Base-by-base conservation (phyloP, 164 flowering plant species). In the Amborella trichopoda region DNA sequence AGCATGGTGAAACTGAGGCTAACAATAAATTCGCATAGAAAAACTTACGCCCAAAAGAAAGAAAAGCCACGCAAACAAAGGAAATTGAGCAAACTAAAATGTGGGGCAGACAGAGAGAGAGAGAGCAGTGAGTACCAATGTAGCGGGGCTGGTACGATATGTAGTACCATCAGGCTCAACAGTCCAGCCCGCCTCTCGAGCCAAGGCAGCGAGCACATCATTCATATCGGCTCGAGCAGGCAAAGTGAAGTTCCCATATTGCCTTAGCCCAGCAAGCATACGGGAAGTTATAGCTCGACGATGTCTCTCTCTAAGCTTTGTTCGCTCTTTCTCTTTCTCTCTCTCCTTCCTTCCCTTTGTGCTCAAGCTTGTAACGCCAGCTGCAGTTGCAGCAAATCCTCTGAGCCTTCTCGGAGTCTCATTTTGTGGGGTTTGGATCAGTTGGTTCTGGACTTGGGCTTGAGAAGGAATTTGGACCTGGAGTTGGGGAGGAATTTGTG, bases 181-280 rank as follows among this genome's bases (percentile, higher is more conserved):
- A 23, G 69, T 68, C 90, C 90, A 78, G n/a, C 90, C 82, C 14
- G 90, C 90, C 58, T 81, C 78, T 6, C 84, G 78, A 0, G 90
- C 90, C 2, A 78, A 67, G 8, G 84, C 82, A 3, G 84, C 82
- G 18, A 81, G 74, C 10, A 81, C 90, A 17, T 81, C 84, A 39
- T 81, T 81, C 84, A 81, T 78, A 62, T 81, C 90, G 1, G 90
- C 84, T 13, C 84, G 72, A 3, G 84, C 84, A 0, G 84, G 90
- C 25, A 81, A 71, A 6, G 84, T 76, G 55, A 78, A 81, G 48
- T 78, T 81, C 5, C 90, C 90, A 53, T 74, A 74, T 60, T 81
- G 84, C 17, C 84, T 68, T 28, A 81, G 67, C 2, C 84, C 90
- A 6, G 84, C 72, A 19, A 81, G 74, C 80, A 81, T 78, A 3